A percentile compares a stretch with the other conserved stretches of the same genome.
Conservation (phyloP, 1,284 basidiomycete species). For the Melampsora abietis-canadensis region DNA sequence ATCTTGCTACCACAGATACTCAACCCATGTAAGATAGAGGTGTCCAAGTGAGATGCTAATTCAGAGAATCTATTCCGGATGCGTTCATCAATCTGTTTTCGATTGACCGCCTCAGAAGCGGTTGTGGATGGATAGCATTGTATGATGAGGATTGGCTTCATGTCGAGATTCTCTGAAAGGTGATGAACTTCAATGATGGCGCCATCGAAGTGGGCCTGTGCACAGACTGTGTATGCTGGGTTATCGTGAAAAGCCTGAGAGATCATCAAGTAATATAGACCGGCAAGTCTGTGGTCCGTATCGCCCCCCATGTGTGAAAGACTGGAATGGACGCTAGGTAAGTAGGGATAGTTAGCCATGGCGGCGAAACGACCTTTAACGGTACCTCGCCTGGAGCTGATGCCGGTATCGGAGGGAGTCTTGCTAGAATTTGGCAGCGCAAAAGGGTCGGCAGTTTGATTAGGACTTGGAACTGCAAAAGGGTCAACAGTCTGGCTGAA, state of each 20-base stretch:
- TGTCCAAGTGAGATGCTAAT: conserved; percentile 2
- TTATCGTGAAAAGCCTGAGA: conserved; percentile 13
- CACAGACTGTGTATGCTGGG: conserved; percentile 8
- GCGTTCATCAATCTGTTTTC: conserved; percentile 27
- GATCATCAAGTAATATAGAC: conserved; percentile 17
- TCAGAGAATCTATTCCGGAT: conserved; percentile 23
- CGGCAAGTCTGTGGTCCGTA: not conserved
- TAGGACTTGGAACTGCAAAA: not conserved
- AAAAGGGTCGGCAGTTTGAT: not conserved
- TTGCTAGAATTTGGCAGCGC: not conserved
- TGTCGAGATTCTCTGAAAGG: not conserved
- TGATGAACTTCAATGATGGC: conserved; percentile 19
- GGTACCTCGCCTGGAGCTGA: not conserved
- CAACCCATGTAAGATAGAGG: conserved; percentile 21
- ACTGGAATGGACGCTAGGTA: not conserved
- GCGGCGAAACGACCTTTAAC: not conserved
- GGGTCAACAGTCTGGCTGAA: not conserved
- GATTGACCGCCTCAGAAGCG: conserved; percentile 5
- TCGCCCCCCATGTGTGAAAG: not conserved
- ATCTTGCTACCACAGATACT: conserved; percentile 19
- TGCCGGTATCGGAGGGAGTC: not conserved
- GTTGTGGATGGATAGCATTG: conserved; percentile 6
- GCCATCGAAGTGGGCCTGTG: not conserved
- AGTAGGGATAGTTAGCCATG: conserved; percentile 1
- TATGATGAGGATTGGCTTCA: conserved; percentile 21